Conservation (phyloP, 2,329 filamentous ascomycete species). For the Neonectria magnoliae region DNA sequence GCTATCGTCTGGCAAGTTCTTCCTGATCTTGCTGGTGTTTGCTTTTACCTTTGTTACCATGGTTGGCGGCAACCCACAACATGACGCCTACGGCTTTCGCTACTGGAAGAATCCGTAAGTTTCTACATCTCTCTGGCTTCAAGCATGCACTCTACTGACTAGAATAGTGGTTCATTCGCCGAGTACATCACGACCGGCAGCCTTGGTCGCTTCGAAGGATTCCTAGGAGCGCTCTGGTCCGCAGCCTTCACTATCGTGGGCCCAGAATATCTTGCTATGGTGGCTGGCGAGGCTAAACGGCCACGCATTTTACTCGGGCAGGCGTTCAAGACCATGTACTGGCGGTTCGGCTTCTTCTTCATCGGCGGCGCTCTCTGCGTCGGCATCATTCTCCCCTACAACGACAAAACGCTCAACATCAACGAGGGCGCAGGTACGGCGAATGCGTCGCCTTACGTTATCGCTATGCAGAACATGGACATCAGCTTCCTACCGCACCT, state of each 20-base stretch:
- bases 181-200: slow-evolving; percentile 51
- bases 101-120: slow-evolving; percentile 19
- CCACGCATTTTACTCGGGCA: slow-evolving; percentile 42
- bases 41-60: slow-evolving; percentile 52
- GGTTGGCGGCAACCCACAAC: slow-evolving; percentile 17
- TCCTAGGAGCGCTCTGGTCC: slow-evolving; percentile 44
- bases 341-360: slow-evolving; percentile 45
- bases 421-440: slow-evolving; percentile 46
- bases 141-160: background rate
- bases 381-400: slow-evolving; percentile 45
- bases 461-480: slow-evolving; percentile 44
- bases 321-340: slow-evolving; percentile 43
- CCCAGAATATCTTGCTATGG: slow-evolving; percentile 38
- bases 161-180: slow-evolving; percentile 38
- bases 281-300: slow-evolving; percentile 40
- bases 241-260: slow-evolving; percentile 34
- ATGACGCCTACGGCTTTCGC: slow-evolving; percentile 18
- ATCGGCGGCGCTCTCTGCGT: slow-evolving; percentile 47
- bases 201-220: slow-evolving; percentile 68
- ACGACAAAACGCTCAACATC: slow-evolving; percentile 44
- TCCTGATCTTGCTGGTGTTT: slow-evolving; percentile 59
- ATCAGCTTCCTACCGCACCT: slow-evolving; percentile 9
- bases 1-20: slow-evolving; percentile 58
- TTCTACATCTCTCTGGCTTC: background rate
- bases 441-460: slow-evolving; percentile 66